These are phyloP conservation scores for Penicillium pancosmium DNA, from an alignment of 495 filamentous ascomycete genomes.

Conservation along the genomic window DNA sequence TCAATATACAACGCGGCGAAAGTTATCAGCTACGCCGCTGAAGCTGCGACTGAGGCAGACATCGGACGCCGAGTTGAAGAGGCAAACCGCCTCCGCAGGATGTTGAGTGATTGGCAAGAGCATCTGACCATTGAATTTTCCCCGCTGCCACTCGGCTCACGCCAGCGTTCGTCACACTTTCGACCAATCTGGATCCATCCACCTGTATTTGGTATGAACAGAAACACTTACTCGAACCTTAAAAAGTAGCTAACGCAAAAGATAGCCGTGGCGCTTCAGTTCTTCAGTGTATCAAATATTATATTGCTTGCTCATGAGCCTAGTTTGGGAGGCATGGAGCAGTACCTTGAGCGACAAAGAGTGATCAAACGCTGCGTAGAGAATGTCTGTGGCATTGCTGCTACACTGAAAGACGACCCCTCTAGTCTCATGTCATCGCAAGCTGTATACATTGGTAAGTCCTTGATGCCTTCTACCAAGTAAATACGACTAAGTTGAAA, in stretches of 20 bases:
- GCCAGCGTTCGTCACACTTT: conserved; percentile 9
- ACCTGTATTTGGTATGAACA: conserved; percentile 24
- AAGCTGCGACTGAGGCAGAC: conserved; percentile 3
- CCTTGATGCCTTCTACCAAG: neutral
- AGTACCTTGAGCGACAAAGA: conserved; percentile 20
- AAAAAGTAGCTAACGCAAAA: neutral
- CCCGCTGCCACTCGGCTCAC: conserved; percentile 16
- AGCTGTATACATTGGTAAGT: conserved; percentile 27
- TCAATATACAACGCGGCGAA: conserved; percentile 23
- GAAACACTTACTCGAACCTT: neutral
- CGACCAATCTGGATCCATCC: conserved; percentile 24
- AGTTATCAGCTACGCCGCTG: conserved; percentile 19
- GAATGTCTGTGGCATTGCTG: conserved; percentile 28
- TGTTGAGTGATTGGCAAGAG: conserved; percentile 28
- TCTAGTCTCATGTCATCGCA: conserved; percentile 35
- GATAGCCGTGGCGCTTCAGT: conserved; percentile 27
- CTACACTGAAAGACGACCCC: conserved; percentile 23
- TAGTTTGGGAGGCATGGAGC: conserved; percentile 20
- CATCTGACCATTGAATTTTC: conserved; percentile 32
- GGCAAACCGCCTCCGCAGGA: conserved; percentile 16
- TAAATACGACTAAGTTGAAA: neutral
- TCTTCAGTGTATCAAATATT: conserved; percentile 22
- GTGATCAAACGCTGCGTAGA: conserved; percentile 22
- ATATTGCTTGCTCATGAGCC: conserved; percentile 26
- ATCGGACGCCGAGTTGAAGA: conserved; percentile 12